Evolutionary conservation across 192 early-diverging fungal genomes (phyloP), one percentile per base, ranked within the genome.

Genomic region (Mortierella claussenii): DNA sequence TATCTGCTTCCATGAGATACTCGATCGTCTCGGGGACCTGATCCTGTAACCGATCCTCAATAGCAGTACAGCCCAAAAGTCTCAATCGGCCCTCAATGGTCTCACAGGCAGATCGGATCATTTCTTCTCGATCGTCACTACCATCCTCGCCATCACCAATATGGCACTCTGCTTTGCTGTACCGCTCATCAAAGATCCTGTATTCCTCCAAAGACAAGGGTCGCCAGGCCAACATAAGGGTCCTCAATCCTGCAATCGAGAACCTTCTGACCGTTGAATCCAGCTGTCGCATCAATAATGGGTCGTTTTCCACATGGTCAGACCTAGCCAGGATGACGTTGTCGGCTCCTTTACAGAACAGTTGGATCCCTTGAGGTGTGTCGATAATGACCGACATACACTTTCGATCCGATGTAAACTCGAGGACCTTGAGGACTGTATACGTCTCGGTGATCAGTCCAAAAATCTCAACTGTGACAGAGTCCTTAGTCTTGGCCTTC

Each of bases 271-370:
- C 84, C 0, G 73, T 76, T 3, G 57, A 47, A 45, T 95, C 91
- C 56, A 95, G 75, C 52, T 91, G 88, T 17, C 40, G 86, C 90
- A 80, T 82, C 57, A 84, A 90, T 53, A 82, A 79, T 1, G 84
- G 82, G 50, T 90, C 89, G 33, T 81, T 80, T 31, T 83, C 79
- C 6, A 81, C 80, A 47, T 6, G 30, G 32, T 76, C 73, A 0
- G 97, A 70, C 4, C 95, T 82, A 65, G 96, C 95, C 33, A 96
- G 69, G 68, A 97, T 96, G 2, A 96, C 95, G 23, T 93, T 96
- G 60, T 97, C 96, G n/a, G 96, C 96, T 33, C 96, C 96, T 76
- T 98, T 97, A 73, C 92, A 91, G 85, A 94, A 97, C 36, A 98
- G 65, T 66, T 94, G 91, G 48, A 92, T 89, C 4, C 96, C 96